Evolutionary conservation across 805 yeast genomes (phyloP).

Genomic region (Schwanniomyces occidentalis): DNA sequence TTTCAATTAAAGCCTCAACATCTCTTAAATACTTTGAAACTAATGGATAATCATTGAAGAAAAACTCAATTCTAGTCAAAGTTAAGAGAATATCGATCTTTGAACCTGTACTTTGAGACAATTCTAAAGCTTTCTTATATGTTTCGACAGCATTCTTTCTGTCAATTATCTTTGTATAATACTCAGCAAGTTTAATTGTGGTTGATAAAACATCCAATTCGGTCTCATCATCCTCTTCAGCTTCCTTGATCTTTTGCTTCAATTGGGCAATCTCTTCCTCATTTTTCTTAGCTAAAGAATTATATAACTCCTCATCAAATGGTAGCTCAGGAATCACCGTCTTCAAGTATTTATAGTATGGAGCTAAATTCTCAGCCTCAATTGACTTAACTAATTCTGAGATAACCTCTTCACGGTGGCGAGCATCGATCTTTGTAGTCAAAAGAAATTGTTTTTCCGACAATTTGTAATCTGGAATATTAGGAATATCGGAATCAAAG

Average conservation of each 20-base stretch:
- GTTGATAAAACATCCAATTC: constrained; percentile 78
- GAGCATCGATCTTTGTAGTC: constrained; percentile 30
- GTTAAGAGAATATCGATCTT: constrained; percentile 86
- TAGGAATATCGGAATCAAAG: constrained; percentile 49
- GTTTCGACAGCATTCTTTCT: constrained; percentile 65
- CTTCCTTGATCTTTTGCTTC: constrained; percentile 53
- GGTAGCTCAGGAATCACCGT: constrained; percentile 36
- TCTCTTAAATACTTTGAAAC: constrained; percentile 73
- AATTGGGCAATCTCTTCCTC: constrained; percentile 52
- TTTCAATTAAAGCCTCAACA: constrained; percentile 75
- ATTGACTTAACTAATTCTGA: constrained; percentile 54
- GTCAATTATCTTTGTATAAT: constrained; percentile 84
- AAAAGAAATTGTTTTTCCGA: constrained; percentile 79
- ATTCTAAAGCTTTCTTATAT: constrained; percentile 68
- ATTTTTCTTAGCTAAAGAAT: constrained; percentile 52
- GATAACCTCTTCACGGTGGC: constrained; percentile 43
- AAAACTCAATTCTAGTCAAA: constrained; percentile 84
- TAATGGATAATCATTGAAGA: constrained; percentile 73
- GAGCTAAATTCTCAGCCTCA: constrained; percentile 66
- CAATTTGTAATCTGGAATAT: constrained; percentile 78
- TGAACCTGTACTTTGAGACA: constrained; percentile 83
- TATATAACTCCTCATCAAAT: constrained; percentile 63
- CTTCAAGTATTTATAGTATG: constrained; percentile 71
- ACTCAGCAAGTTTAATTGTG: constrained; percentile 82
- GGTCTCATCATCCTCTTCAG: constrained; percentile 76